phyloP scores from a whole-genome alignment of 331 rosid genomes.

The Rhamnella rubrinervis region DNA sequence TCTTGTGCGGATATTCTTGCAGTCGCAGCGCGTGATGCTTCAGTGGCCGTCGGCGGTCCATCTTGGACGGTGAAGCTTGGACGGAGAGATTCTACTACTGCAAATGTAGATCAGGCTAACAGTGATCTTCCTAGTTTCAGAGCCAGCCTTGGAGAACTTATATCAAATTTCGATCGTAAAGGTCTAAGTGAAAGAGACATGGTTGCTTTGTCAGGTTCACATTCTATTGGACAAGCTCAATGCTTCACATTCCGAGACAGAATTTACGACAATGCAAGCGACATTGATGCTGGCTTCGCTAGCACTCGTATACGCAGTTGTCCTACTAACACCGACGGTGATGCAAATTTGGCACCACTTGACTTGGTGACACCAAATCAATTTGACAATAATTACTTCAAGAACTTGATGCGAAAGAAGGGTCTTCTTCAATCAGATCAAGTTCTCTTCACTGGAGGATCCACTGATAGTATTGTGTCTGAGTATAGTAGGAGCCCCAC shows the following conservation, averaged over 20 bases:
- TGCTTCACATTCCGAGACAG: too few relatives aligned
- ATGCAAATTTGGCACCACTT: too few relatives aligned
- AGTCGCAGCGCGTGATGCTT: conserved; percentile 36
- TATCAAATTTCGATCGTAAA: conserved; percentile 5
- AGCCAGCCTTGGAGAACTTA: conserved; percentile 19
- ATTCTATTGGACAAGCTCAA: too few relatives aligned
- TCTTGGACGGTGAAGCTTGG: conserved; percentile 36
- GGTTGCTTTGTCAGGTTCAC: too few relatives aligned
- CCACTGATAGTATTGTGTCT: conserved; percentile 28
- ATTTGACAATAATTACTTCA: conserved; percentile 33
- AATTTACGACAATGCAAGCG: too few relatives aligned
- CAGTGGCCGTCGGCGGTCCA: conserved; percentile 36
- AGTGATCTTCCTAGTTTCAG: conserved; percentile 19
- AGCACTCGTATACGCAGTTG: too few relatives aligned
- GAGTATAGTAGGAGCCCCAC: conserved; percentile 33
- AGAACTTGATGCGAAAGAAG: conserved; percentile 29
- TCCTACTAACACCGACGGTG: too few relatives aligned
- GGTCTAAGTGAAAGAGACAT: conserved; percentile 30
- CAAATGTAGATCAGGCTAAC: conserved; percentile 23
- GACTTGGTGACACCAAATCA: conserved; percentile 24
- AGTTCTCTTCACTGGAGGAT: conserved; percentile 30
- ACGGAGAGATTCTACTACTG: conserved; percentile 36
- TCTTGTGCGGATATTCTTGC: conserved; percentile 37
- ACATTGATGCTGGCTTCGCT: too few relatives aligned
- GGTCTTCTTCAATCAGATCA: conserved; percentile 32